phyloP scores from a whole-genome alignment of 768 basidiomycete species.

The Hericium coralloides region DNA sequence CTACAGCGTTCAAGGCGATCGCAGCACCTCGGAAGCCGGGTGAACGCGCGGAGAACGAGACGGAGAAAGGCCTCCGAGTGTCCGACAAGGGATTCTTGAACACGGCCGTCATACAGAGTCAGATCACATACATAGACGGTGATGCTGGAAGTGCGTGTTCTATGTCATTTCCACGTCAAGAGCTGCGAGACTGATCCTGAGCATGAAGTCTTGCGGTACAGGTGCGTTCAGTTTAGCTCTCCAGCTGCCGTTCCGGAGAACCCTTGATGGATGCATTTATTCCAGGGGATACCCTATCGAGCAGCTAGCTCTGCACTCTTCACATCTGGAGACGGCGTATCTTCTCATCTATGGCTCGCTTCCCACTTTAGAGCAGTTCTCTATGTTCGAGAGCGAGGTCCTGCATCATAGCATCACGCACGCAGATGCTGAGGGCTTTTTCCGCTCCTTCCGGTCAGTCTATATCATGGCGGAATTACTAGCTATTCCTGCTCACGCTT shows the following conservation, averaged over 20 bases:
- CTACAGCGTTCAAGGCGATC: constrained; percentile 75
- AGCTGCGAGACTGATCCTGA: neutral
- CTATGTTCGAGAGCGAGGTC: constrained; percentile 64
- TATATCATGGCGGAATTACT: neutral
- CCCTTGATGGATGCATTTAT: neutral
- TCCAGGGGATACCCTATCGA: constrained; percentile 90
- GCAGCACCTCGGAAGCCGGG: constrained; percentile 45
- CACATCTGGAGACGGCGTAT: constrained; percentile 78
- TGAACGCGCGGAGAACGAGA: constrained; percentile 76
- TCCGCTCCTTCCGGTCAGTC: constrained; percentile 32
- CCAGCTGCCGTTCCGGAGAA: neutral
- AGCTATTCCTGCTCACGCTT: neutral
- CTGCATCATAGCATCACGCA: constrained; percentile 57
- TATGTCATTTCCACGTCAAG: neutral
- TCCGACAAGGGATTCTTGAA: constrained; percentile 77
- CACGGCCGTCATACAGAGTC: constrained; percentile 70
- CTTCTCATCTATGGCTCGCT: constrained; percentile 84
- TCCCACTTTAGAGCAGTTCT: constrained; percentile 52
- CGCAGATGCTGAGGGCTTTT: constrained; percentile 31
- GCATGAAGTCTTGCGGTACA: constrained; percentile 55
- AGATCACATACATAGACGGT: constrained; percentile 89
- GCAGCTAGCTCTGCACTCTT: constrained; percentile 72
- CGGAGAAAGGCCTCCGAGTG: constrained; percentile 71
- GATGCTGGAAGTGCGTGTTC: constrained; percentile 58
- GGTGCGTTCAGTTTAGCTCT: constrained; percentile 30